A percentile compares a stretch with the other conserved stretches of the same genome.
These are phyloP conservation scores for Gymnopus androsaceus DNA, from an alignment of 1,284 basidiomycete species.

Conservation along the genomic window DNA sequence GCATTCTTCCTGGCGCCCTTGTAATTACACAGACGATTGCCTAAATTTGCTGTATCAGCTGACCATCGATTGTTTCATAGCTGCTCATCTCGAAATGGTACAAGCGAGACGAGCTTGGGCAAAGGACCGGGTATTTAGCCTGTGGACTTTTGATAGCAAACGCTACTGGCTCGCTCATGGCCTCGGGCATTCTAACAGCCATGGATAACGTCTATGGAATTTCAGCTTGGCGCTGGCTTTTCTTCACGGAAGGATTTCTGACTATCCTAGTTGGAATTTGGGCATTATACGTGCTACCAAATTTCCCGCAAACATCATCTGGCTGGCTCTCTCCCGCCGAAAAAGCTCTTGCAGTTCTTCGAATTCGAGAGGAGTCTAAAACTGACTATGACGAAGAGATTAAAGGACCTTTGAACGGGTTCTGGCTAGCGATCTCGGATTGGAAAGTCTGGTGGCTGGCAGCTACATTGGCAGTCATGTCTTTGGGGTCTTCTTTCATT, in stretches of 20 bases:
- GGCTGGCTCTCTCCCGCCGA: conserved; percentile 69
- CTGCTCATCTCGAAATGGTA: conserved; percentile 48
- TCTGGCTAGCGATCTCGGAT: conserved; percentile 64
- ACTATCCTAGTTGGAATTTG: conserved; percentile 64
- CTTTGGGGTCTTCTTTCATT: conserved; percentile 60
- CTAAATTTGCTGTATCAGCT: conserved; percentile 20
- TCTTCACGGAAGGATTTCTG: conserved; percentile 72
- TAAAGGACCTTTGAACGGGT: conserved; percentile 39
- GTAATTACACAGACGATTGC: conserved; percentile 29
- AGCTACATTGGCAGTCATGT: conserved; percentile 48
- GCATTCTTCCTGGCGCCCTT: conserved; percentile 74
- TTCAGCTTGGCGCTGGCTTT: conserved; percentile 83
- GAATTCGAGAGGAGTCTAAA: conserved; percentile 74
- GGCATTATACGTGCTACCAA: conserved; percentile 73
- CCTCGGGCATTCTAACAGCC: conserved; percentile 66
- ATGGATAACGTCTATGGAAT: conserved; percentile 75
- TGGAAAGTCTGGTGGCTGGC: conserved; percentile 77
- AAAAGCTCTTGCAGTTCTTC: conserved; percentile 62
- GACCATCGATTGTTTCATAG: not conserved
- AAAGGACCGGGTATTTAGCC: conserved; percentile 73
- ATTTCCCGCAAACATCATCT: conserved; percentile 65
- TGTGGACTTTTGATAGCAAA: conserved; percentile 78
- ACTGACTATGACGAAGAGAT: conserved; percentile 40
- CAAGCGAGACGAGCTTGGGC: conserved; percentile 65
- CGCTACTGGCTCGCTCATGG: conserved; percentile 82